These are phyloP conservation scores for Kuraishia floccosa DNA, from an alignment of 805 yeast species.

Conservation along the genomic window DNA sequence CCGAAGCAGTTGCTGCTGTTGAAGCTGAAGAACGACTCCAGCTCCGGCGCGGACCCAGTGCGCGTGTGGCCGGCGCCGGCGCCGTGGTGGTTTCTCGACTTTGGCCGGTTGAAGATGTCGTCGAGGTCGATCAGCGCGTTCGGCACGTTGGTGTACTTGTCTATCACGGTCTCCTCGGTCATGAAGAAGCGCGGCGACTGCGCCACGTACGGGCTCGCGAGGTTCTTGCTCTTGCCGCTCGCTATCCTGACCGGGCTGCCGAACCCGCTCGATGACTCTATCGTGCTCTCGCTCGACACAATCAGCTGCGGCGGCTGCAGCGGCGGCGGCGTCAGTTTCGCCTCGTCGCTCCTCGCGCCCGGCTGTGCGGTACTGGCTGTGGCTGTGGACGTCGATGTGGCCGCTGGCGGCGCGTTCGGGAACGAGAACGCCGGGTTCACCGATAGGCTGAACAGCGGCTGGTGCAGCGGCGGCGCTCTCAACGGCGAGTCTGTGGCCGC, in stretches of 20 bases:
- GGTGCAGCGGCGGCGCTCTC: neutral
- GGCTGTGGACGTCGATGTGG: too few relatives aligned
- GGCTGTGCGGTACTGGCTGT: neutral
- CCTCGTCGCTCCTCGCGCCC: neutral
- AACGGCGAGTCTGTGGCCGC: constrained; percentile 1
- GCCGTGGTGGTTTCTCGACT: neutral
- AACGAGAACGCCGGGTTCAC: too few relatives aligned
- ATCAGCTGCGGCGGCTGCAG: constrained; percentile 1
- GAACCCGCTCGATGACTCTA: too few relatives aligned
- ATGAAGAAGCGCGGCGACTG: constrained; percentile 13
- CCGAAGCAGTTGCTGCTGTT: neutral
- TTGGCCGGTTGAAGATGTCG: constrained; percentile 1
- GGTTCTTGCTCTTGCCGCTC: neutral
- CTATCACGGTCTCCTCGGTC: constrained; percentile 18
- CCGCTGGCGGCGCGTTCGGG: too few relatives aligned
- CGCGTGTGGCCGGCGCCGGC: neutral
- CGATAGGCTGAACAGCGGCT: neutral
- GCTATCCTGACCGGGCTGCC: neutral
- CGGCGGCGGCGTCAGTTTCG: constrained; percentile 2
- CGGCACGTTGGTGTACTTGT: constrained; percentile 15
- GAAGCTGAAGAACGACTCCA: constrained; percentile 1
- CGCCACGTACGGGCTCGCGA: constrained; percentile 3
- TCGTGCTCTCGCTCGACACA: neutral
- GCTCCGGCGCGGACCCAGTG: constrained; percentile 1
- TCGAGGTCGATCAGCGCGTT: constrained; percentile 22